Base-by-base conservation (phyloP, 495 filamentous ascomycete genomes). In the Podospora sp. region DNA sequence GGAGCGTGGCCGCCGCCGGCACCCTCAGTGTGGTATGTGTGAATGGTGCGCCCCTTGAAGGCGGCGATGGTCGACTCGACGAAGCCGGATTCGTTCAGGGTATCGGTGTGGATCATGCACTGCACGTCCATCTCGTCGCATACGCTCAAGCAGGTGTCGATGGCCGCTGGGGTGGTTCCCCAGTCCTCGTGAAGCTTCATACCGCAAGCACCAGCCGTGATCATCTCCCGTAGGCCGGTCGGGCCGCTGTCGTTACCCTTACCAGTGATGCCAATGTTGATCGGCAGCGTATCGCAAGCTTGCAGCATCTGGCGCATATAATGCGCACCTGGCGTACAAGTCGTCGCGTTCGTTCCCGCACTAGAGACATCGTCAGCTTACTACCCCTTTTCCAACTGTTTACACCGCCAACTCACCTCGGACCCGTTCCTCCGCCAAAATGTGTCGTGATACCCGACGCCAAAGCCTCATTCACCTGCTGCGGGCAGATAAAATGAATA, bases 151-250 rank as follows among this genome's bases (percentile, higher is more conserved):
- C 95, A 99, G 11, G 90, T 84, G 75, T 99, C 94, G 77, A 99
- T 99, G 16, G 93, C 94, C 1, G 92, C 89, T 0, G 95, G 95
- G 2, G 95, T 97, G 16, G 87, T 89, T 55, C 95, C 95, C 95
- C 95, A 99, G 81, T 99, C 95, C 79, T 99, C 95, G 75, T 99
- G 95, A 8, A 99, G 86, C 79, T 99, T 99, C 62, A 99, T 83
- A 29, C 95, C 95, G 59, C 91, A 92, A 12, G 88, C 94, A 36
- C 95, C 95, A 6, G 95, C 95, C 62, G 83, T 75, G 68, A 91
- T 85, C 79, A 97, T 94, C 66, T 97, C 92, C 26, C 85, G 84
- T 11, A 99, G 86, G 11, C 91, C 92, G 7, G 73, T 68, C 0
- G 84, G 83, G n/a, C 82, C 83, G 73, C 87, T 88, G 80, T 99